Percentiles rank a stretch among this genome's conserved stretches.
Conservation (phyloP, 1,284 basidiomycete species). For the Microbotryomycetes sp. region DNA sequence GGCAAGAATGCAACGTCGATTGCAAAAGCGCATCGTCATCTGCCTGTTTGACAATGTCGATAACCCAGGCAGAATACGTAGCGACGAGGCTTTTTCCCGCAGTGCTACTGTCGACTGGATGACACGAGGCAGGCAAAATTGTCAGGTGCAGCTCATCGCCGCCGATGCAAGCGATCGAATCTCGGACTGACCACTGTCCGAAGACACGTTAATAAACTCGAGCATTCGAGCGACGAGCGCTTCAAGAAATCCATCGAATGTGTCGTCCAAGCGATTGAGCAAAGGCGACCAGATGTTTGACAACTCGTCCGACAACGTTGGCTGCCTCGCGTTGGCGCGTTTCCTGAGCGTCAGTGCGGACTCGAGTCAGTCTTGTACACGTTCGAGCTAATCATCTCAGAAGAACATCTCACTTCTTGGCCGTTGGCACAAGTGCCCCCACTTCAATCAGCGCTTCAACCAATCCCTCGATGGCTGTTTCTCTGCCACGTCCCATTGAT, state of each 20-base stretch:
- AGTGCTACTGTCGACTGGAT: no score
- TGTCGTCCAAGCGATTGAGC: slow-evolving; percentile 54
- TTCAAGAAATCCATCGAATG: slow-evolving; percentile 54
- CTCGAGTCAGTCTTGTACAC: no score
- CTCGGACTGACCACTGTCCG: slow-evolving; percentile 13
- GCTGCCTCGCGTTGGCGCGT: slow-evolving; percentile 44
- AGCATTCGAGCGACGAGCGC: slow-evolving; percentile 54
- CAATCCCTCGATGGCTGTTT: slow-evolving; percentile 55
- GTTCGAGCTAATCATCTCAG: no score
- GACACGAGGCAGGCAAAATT: no score
- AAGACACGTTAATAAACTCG: slow-evolving; percentile 41
- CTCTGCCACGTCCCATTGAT: slow-evolving; percentile 39
- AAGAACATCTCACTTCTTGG: slow-evolving; percentile 58
- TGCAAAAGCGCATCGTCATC: slow-evolving; percentile 2
- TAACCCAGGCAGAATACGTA: slow-evolving; percentile 23
- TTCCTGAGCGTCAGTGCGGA: no score
- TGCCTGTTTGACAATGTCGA: slow-evolving; percentile 12
- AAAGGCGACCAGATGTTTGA: slow-evolving; percentile 66
- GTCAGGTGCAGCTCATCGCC: no score
- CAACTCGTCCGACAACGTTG: slow-evolving; percentile 51
- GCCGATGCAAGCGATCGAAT: no score
- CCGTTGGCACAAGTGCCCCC: slow-evolving; percentile 66
- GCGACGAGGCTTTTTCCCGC: not conserved
- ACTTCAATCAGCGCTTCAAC: slow-evolving; percentile 57
- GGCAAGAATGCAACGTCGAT: slow-evolving; percentile 11